These are phyloP conservation scores for Lecanicillium sp. DNA, from an alignment of 2,329 filamentous ascomycete species.

Conservation along the genomic window DNA sequence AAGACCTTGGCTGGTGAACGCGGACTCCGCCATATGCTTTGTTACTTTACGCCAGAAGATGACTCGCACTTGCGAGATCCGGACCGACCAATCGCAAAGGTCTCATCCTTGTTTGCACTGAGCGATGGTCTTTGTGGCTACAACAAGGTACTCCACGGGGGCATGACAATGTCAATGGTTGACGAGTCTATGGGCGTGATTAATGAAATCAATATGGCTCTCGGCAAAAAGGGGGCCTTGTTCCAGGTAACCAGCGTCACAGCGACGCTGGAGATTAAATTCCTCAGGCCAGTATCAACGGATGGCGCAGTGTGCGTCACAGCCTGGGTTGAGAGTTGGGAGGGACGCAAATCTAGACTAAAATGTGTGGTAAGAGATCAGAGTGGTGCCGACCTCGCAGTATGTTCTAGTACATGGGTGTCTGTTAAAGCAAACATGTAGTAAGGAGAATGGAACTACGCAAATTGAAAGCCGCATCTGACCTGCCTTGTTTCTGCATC, in stretches of 20 bases:
- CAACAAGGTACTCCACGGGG: conserved; percentile 25
- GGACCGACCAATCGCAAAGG: conserved; percentile 17
- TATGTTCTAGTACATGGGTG: conserved; percentile 23
- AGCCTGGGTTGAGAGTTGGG: conserved; percentile 21
- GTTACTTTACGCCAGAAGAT: conserved; percentile 22
- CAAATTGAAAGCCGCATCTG: no score
- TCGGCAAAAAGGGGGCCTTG: conserved; percentile 20
- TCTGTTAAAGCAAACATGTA: conserved; percentile 22
- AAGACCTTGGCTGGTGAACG: conserved; percentile 19
- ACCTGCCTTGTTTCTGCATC: no score
- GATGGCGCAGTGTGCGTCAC: conserved; percentile 21
- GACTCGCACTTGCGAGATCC: conserved; percentile 16
- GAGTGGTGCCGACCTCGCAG: conserved; percentile 20
- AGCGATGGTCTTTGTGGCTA: conserved; percentile 25
- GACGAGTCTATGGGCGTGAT: conserved; percentile 29
- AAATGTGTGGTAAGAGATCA: conserved; percentile 21
- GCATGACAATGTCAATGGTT: conserved; percentile 24
- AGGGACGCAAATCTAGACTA: conserved; percentile 25
- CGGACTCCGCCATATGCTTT: conserved; percentile 24
- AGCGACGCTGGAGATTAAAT: conserved; percentile 25
- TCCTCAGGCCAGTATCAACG: conserved; percentile 21
- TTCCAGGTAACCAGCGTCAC: conserved; percentile 24
- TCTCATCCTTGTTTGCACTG: conserved; percentile 23
- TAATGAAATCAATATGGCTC: conserved; percentile 25
- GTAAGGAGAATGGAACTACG: neutral